Evolutionary conservation across 306 rosid species (phyloP).

Genomic region (Styphnolobium japonicum): DNA sequence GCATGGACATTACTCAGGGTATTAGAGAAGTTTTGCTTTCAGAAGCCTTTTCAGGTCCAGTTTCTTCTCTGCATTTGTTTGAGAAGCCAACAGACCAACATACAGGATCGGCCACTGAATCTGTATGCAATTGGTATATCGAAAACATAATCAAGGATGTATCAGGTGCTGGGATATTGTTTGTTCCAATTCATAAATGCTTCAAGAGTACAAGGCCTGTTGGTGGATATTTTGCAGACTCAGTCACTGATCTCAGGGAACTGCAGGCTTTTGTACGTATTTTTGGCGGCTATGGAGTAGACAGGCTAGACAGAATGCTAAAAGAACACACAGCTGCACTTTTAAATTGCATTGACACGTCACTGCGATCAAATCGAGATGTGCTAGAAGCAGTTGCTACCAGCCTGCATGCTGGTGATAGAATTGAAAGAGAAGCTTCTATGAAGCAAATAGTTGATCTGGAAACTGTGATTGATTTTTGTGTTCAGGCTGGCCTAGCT

Average conservation of each 20-base stretch:
- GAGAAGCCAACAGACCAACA: constrained; percentile 84
- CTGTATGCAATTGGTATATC: constrained; percentile 93
- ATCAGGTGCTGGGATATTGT: constrained; percentile 94
- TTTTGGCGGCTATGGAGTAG: constrained; percentile 98
- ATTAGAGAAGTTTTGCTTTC: constrained; percentile 88
- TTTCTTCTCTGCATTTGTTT: constrained; percentile 87
- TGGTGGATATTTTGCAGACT: constrained; percentile 98
- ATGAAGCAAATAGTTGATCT: constrained; percentile 83
- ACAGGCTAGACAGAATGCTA: constrained; percentile 85
- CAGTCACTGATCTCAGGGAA: constrained; percentile 87
- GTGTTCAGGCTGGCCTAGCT: constrained; percentile 90
- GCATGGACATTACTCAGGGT: constrained; percentile 97
- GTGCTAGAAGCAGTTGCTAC: constrained; percentile 80
- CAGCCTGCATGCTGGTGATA: constrained; percentile 87
- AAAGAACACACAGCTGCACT: constrained; percentile 99
- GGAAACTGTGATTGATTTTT: constrained; percentile 86
- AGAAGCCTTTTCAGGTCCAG: constrained; percentile 94
- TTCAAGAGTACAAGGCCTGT: constrained; percentile 98
- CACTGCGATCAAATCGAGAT: constrained; percentile 86
- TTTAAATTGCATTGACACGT: constrained; percentile 90
- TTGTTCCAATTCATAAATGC: constrained; percentile 86
- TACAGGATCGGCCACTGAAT: constrained; percentile 88
- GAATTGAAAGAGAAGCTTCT: constrained; percentile 81
- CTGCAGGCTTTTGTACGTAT: constrained; percentile 82
- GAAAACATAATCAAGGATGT: constrained; percentile 89